Percentiles rank a stretch among this genome's conserved stretches.
Evolutionary conservation across 495 filamentous ascomycete genomes (phyloP).

Genomic region (Penicillium samsonianum): DNA sequence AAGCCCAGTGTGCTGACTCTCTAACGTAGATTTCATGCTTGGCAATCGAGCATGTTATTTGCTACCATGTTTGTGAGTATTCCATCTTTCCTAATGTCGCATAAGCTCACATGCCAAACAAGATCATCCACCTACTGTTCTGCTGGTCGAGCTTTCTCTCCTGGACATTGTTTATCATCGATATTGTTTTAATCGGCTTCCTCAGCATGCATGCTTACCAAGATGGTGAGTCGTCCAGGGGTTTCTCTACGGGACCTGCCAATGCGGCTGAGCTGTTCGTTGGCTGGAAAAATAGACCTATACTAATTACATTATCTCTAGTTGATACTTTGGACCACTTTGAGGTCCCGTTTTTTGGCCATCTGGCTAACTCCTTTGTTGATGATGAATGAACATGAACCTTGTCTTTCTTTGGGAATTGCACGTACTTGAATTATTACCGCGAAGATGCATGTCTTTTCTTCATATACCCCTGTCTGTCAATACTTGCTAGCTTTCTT

Average conservation of each 20-base stretch:
- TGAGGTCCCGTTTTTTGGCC: slow-evolving; percentile 80
- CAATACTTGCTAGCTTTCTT: slow-evolving; percentile 11
- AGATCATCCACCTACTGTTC: slow-evolving; percentile 79
- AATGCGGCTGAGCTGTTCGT: neutral
- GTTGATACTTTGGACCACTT: slow-evolving; percentile 89
- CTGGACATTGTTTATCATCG: slow-evolving; percentile 76
- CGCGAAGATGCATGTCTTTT: slow-evolving; percentile 16
- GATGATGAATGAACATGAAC: slow-evolving; percentile 72
- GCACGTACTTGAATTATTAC: slow-evolving; percentile 18
- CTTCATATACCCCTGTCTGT: slow-evolving; percentile 26
- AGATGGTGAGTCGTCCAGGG: slow-evolving; percentile 60
- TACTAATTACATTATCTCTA: slow-evolving; percentile 27
- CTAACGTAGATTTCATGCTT: slow-evolving; percentile 79
- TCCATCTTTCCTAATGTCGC: neutral
- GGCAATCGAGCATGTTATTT: slow-evolving; percentile 90
- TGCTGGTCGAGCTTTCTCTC: slow-evolving; percentile 80
- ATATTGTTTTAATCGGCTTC: slow-evolving; percentile 75
- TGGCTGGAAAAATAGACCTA: neutral
- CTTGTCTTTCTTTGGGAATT: slow-evolving; percentile 11
- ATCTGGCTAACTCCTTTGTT: slow-evolving; percentile 82
- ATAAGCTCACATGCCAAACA: neutral
- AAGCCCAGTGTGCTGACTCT: slow-evolving; percentile 6
- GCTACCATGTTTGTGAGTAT: slow-evolving; percentile 72
- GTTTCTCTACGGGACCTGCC: neutral
- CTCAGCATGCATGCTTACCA: slow-evolving; percentile 77